Evolutionary conservation across 768 basidiomycete species (phyloP), one percentile per base, ranked within the genome.

Genomic region (Phanerochaete sordida): DNA sequence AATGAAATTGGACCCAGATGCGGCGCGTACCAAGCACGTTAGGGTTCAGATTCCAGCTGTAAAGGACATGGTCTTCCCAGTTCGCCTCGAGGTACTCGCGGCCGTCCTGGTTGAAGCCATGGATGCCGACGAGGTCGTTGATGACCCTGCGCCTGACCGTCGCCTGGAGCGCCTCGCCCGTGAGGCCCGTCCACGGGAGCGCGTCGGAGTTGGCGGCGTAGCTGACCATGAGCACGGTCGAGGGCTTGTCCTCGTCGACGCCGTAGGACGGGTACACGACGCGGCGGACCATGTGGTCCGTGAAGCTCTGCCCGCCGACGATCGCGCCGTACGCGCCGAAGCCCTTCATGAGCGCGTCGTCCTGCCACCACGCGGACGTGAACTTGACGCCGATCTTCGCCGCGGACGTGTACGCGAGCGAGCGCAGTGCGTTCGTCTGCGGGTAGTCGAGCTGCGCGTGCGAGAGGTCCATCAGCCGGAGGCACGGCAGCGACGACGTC

Each of bases 351-450:
- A 57, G 28, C 66, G 66, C 13, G 51, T 53, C 56, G 31, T 67
- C 58, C 63, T 74, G 65, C 80, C 80, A 81, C 80, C 81, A 81
- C 2, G 72, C 58, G 0, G 70, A 65, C 60, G 71, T 69, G 69
- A 82, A 82, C 57, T 75, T 73, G 35, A 82, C 55, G 11, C 69
- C 81, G 39, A 82, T 68, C 68, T 82, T 82, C 65, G 70, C 68
- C 2, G 76, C 65, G 3, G 74, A 62, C 12, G 67, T 71, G 47
- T 80, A 81, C 30, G 66, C 57, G 27, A 81, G 64, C 50, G 68
- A 48, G 8, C 79, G 77, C 37, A 82, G 65, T 0, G 78, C 78
- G 56, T 31, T 69, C 59, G 56, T 23, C 60, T 67, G 65, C 16
- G 37, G 55, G 52, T 65, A 62, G 58, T 63, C 62, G n/a, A 68